Percentiles rank a stretch among this genome's conserved stretches.
Evolutionary conservation across 2,329 filamentous ascomycete species (phyloP).

Genomic region (Sclerotinia trifoliorum): DNA sequence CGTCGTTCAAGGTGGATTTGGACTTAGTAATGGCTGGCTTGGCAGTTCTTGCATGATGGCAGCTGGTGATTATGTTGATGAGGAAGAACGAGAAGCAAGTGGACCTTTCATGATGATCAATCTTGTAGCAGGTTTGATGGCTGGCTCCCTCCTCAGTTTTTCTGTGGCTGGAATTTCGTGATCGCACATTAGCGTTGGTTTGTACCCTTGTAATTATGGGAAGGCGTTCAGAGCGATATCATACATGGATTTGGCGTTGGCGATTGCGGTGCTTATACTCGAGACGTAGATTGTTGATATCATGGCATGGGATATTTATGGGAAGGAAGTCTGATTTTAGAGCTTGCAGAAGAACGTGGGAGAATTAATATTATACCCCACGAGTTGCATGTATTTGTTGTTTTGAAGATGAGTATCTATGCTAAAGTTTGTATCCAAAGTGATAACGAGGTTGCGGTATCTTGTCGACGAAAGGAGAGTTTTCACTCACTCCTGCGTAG

Average conservation of each 20-base stretch:
- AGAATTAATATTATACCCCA: not conserved
- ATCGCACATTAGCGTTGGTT: not conserved
- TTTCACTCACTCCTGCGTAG: not conserved
- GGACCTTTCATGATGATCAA: slow-evolving; percentile 93
- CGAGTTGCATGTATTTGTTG: not conserved
- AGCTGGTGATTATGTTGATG: slow-evolving; percentile 75
- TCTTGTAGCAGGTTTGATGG: slow-evolving; percentile 78
- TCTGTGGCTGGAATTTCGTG: slow-evolving; percentile 49
- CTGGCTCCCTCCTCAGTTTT: slow-evolving; percentile 90
- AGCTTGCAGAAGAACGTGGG: slow-evolving; percentile 2
- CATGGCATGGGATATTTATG: not conserved
- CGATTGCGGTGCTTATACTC: not conserved
- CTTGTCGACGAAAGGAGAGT: not conserved
- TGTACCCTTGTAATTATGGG: slow-evolving; percentile 15
- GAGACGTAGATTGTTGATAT: not conserved
- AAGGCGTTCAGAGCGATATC: slow-evolving; percentile 13
- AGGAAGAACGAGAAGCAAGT: slow-evolving; percentile 80
- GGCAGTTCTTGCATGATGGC: slow-evolving; percentile 91
- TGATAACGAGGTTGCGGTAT: not conserved
- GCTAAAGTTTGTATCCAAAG: not conserved
- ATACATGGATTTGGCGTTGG: slow-evolving; percentile 13
- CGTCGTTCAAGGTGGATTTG: slow-evolving; percentile 80
- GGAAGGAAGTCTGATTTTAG: slow-evolving; percentile 2
- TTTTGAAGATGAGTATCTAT: not conserved
- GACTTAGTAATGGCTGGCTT: slow-evolving; percentile 82